These are phyloP conservation scores for Phytopythium kandeliae DNA, from an alignment of 352 stramenopile genomes.

Conservation along the genomic window DNA sequence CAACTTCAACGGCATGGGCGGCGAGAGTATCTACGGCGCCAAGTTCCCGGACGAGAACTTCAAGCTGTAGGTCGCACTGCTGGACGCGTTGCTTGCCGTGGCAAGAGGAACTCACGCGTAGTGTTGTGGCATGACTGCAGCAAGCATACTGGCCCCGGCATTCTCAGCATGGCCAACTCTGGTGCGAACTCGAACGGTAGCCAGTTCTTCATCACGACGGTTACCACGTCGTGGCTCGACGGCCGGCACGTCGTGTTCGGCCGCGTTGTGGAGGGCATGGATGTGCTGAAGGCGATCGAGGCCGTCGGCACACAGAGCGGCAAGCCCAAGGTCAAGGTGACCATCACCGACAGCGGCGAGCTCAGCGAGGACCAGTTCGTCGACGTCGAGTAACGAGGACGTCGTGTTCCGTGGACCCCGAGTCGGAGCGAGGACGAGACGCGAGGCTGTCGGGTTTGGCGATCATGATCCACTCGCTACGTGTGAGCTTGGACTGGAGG, in stretches of 20 bases:
- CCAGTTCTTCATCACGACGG: constrained; percentile 97
- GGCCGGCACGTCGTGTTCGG: constrained; percentile 93
- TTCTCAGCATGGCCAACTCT: constrained; percentile 96
- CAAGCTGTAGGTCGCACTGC: constrained; percentile 44
- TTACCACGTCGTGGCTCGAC: constrained; percentile 89
- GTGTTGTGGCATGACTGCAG: too few relatives aligned
- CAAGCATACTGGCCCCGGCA: constrained; percentile 82
- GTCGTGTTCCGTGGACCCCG: too few relatives aligned
- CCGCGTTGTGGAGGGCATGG: constrained; percentile 90
- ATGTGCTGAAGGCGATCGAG: constrained; percentile 97
- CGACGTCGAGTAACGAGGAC: constrained; percentile 1
- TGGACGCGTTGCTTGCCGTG: too few relatives aligned
- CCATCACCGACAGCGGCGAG: constrained; percentile 97
- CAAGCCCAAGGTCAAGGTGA: constrained; percentile 34
- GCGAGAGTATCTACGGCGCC: constrained; percentile 92
- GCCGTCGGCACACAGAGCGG: constrained; percentile 18
- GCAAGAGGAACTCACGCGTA: neutral
- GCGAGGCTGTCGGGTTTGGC: too few relatives aligned
- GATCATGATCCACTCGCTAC: too few relatives aligned
- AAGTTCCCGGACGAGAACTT: constrained; percentile 98
- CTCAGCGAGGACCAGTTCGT: constrained; percentile 22
- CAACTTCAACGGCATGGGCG: constrained; percentile 79
- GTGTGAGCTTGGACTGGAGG: too few relatives aligned
- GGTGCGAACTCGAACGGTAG: constrained; percentile 97
- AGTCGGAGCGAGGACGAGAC: too few relatives aligned